Conservation (phyloP, 2,329 filamentous ascomycete species). For the Botryotinia globosa region DNA sequence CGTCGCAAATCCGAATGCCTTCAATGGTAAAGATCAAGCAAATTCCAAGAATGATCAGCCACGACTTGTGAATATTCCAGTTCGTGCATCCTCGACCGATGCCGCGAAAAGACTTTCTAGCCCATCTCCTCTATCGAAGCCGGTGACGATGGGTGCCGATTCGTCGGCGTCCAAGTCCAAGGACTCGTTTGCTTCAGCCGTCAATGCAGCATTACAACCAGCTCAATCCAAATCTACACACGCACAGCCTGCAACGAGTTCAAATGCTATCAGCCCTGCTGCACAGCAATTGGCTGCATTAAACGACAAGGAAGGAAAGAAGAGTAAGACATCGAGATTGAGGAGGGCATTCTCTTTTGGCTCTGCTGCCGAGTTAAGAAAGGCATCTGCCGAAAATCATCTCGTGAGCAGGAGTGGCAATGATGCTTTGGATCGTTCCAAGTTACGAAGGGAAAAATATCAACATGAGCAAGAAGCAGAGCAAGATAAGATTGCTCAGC, state of each 20-base stretch:
- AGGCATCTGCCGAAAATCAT: conserved; percentile 64
- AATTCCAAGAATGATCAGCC: conserved; percentile 51
- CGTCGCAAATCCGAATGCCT: conserved; percentile 20
- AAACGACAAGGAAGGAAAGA: conserved; percentile 74
- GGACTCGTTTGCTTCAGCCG: conserved; percentile 42
- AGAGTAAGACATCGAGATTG: conserved; percentile 82
- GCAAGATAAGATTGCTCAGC: conserved; percentile 84
- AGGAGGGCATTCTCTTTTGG: conserved; percentile 95
- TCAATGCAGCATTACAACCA: conserved; percentile 38
- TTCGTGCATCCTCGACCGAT: conserved; percentile 58
- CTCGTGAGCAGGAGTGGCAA: conserved; percentile 27
- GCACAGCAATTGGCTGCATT: conserved; percentile 84
- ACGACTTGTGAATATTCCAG: conserved; percentile 56
- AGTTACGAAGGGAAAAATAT: conserved; percentile 62
- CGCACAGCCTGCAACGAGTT: conserved; percentile 37
- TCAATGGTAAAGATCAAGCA: conserved; percentile 44
- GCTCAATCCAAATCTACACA: conserved; percentile 35
- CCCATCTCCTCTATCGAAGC: conserved; percentile 73
- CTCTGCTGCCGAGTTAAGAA: conserved; percentile 85
- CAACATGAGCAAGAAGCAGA: conserved; percentile 72
- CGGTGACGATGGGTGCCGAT: conserved; percentile 60
- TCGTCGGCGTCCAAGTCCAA: conserved; percentile 45
- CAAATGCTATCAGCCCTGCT: conserved; percentile 55
- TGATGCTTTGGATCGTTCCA: conserved; percentile 47
- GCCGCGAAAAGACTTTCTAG: conserved; percentile 61